phyloP scores from a whole-genome alignment of 176 grass and related monocot species.

The Microstegium vimineum region DNA sequence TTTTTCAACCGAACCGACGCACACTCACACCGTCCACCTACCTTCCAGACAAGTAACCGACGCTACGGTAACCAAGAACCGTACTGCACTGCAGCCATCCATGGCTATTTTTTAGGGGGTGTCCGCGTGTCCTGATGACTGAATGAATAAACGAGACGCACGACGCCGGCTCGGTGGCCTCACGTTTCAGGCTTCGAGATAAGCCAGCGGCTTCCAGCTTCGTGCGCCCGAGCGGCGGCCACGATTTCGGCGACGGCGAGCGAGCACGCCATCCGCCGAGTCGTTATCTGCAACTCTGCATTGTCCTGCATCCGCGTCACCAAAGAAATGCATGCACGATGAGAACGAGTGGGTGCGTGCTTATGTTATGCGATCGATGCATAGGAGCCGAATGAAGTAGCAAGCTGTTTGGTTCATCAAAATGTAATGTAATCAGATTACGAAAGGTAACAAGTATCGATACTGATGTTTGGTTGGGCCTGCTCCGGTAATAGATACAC shows the following conservation, averaged over 20 bases:
- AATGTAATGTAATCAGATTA: too few relatives aligned
- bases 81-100: neutral
- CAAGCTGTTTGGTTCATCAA: too few relatives aligned
- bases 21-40: neutral
- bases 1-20: neutral
- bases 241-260: slow-evolving; percentile 5
- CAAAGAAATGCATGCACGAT: neutral
- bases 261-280: neutral
- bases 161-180: neutral
- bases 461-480: too few relatives aligned
- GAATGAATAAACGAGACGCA: neutral
- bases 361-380: neutral
- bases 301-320: neutral
- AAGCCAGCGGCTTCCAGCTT: neutral
- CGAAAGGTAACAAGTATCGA: too few relatives aligned
- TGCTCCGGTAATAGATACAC: too few relatives aligned
- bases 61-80: too few relatives aligned
- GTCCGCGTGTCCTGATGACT: neutral
- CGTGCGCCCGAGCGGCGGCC: slow-evolving; percentile 12
- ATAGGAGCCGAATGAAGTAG: neutral
- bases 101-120: neutral
- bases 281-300: neutral
- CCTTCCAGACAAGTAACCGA: too few relatives aligned
- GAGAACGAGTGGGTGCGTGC: neutral
- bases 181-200: neutral